Conservation (phyloP, 768 basidiomycete genomes). For the Leccinum imitatum region DNA sequence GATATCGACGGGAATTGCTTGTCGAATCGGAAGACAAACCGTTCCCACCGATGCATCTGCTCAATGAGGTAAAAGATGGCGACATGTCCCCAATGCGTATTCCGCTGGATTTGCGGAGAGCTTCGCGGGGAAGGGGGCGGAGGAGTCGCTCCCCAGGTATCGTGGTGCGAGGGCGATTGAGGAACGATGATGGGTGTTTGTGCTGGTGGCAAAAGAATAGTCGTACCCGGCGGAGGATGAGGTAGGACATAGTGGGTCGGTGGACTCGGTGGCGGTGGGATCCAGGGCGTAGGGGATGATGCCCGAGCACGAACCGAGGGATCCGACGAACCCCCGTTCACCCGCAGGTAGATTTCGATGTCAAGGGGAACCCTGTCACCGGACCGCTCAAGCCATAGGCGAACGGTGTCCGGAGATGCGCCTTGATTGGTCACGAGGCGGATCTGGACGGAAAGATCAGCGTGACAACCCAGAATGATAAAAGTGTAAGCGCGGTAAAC, state of each 20-base stretch:
- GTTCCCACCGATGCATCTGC: conserved; percentile 80
- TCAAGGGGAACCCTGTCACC: conserved; percentile 70
- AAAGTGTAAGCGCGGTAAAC: conserved; percentile 1
- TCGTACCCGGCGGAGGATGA: conserved; percentile 25
- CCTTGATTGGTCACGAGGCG: conserved; percentile 69
- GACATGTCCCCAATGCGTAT: conserved; percentile 77
- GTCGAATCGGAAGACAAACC: conserved; percentile 79
- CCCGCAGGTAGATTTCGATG: conserved; percentile 75
- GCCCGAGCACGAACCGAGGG: conserved; percentile 24
- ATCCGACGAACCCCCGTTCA: conserved; percentile 35
- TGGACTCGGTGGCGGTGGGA: conserved; percentile 32
- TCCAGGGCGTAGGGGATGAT: conserved; percentile 33
- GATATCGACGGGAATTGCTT: conserved; percentile 71
- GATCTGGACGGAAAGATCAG: conserved; percentile 45
- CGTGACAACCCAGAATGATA: background rate
- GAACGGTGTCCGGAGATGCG: conserved; percentile 73
- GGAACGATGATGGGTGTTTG: conserved; percentile 48
- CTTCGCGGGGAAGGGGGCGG: conserved; percentile 28
- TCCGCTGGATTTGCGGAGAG: conserved; percentile 40
- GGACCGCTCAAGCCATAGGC: conserved; percentile 81
- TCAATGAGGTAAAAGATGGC: conserved; percentile 76
- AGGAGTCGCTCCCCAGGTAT: conserved; percentile 39
- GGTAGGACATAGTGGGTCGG: conserved; percentile 41
- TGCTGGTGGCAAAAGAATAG: conserved; percentile 36
- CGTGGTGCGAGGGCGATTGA: conserved; percentile 41